Percentiles rank a stretch among this genome's conserved stretches.
These are phyloP conservation scores for Tardiomyces depauwii DNA, from an alignment of 1,139 yeast genomes.

Conservation along the genomic window DNA sequence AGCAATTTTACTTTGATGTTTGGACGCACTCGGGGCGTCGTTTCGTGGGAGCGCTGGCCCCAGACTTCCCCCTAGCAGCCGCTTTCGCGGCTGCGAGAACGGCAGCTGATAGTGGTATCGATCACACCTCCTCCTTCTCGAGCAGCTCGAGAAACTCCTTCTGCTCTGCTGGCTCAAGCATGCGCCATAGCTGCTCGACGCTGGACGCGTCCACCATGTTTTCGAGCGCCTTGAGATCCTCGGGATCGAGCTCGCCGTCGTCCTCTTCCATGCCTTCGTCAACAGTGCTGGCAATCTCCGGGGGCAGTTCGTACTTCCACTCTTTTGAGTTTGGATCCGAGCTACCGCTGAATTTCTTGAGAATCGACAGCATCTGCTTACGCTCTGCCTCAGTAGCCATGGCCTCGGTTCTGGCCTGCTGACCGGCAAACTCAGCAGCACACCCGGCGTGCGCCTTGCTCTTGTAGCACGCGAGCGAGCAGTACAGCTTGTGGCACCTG, in stretches of 20 bases:
- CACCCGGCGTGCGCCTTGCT: constrained; percentile 11
- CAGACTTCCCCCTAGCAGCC: too few relatives aligned
- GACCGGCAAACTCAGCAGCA: constrained; percentile 7
- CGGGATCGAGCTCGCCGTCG: not conserved
- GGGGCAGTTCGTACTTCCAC: constrained; percentile 14
- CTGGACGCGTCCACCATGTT: constrained; percentile 9
- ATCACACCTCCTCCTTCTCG: too few relatives aligned
- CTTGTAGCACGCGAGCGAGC: constrained; percentile 15
- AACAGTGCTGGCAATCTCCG: too few relatives aligned
- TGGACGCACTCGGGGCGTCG: too few relatives aligned
- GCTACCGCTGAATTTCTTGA: constrained; percentile 7
- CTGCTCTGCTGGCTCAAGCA: constrained; percentile 11
- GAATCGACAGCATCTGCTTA: constrained; percentile 7
- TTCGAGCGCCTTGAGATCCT: constrained; percentile 6
- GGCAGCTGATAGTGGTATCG: too few relatives aligned
- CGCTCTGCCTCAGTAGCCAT: constrained; percentile 7
- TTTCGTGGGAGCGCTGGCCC: too few relatives aligned
- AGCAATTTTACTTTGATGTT: too few relatives aligned
- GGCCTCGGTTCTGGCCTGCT: constrained; percentile 3
- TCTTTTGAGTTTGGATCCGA: not conserved
- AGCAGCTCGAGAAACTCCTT: constrained; percentile 8
- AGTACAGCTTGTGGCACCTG: constrained; percentile 12
- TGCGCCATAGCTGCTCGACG: constrained; percentile 9
- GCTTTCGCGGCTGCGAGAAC: too few relatives aligned
- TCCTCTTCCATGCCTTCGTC: constrained; percentile 3